Evolutionary conservation across 192 early-diverging fungal species (phyloP), one percentile per base, ranked within the genome.

Genomic region (Irineochytrium annulatum): DNA sequence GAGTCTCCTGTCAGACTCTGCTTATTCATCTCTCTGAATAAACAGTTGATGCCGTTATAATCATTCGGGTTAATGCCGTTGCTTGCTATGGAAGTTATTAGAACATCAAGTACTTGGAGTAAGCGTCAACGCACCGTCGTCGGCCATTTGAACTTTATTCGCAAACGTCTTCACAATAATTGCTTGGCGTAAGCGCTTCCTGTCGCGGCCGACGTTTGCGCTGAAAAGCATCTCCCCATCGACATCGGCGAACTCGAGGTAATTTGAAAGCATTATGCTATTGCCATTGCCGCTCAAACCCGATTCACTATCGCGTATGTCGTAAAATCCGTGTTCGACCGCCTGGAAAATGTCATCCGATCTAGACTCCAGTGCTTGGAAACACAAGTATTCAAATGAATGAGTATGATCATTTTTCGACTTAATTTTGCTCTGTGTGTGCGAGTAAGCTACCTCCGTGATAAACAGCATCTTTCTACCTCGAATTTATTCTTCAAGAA

Each of bases 321-420:
- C n/a, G 29, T 44, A 19, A 53, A 75, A 80, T 17, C 79, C 79
- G 43, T 77, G 59, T 45, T 81, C 79, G 5, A 75, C 67, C 6
- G 72, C 62, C n/a, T 73, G 63, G 45, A 77, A 80, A 11, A 74
- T 54, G 43, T 74, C 69, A 17, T 70, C 70, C 26, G 52, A 35
- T 20, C 67, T 43, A 20, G 20, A 30, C 20, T 41, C 29, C 8
- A 39, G 31, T 8, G 52, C 57, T 49, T 76, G 67, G 34, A 70
- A 80, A 27, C 71, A 76, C 13, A 80, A 61, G 59, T 80, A 67
- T 17, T 70, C 67, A 4, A 73, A 48, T 3, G 55, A 54, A 33
- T 63, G 63, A 0, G 56, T 26, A 19, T 29, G 45, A 43, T 67
- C 63, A 3, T 29, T 57, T 13, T 57, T 57, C 3, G 14, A 45